Percentiles rank a stretch among this genome's conserved stretches.
Evolutionary conservation across 225 moss, liverwort and hornwort genomes (phyloP).

Genomic region (Ulota crispa): DNA sequence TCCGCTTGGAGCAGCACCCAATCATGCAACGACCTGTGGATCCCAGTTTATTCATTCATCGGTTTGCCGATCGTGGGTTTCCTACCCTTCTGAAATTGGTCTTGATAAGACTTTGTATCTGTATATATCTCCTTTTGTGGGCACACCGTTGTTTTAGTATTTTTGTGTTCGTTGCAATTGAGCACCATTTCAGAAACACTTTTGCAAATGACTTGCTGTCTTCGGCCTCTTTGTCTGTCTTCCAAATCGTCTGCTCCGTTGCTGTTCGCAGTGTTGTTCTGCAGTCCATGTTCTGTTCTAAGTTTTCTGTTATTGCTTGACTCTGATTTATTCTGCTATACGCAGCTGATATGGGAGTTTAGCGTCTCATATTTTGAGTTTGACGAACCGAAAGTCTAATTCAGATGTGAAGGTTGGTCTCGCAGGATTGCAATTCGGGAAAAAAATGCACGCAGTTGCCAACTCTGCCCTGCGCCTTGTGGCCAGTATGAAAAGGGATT

Average conservation of each 20-base stretch:
- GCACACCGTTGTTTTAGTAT: neutral
- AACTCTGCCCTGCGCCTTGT: conserved; percentile 93
- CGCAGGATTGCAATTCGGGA: conserved; percentile 90
- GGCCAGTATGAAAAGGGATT: conserved; percentile 99
- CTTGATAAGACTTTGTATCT: neutral
- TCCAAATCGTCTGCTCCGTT: neutral
- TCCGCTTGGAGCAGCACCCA: conserved; percentile 91
- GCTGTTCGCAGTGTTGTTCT: neutral
- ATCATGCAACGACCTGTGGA: conserved; percentile 99
- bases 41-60: conserved; percentile 99
- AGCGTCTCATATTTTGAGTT: conserved; percentile 5
- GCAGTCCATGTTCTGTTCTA: neutral
- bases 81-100: conserved; percentile 8
- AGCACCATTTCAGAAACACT: neutral
- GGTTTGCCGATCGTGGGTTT: conserved; percentile 92
- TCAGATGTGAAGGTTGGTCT: conserved; percentile 23
- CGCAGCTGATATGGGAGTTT: neutral
- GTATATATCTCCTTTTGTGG: neutral
- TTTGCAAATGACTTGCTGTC: neutral
- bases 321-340: conserved; percentile 9
- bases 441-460: conserved; percentile 82
- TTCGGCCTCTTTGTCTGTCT: neutral
- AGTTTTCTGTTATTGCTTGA: neutral
- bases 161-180: neutral
- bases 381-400: conserved; percentile 16